These are phyloP conservation scores for Talaromyces verruculosus DNA, from an alignment of 2,329 filamentous ascomycete genomes.

Conservation along the genomic window DNA sequence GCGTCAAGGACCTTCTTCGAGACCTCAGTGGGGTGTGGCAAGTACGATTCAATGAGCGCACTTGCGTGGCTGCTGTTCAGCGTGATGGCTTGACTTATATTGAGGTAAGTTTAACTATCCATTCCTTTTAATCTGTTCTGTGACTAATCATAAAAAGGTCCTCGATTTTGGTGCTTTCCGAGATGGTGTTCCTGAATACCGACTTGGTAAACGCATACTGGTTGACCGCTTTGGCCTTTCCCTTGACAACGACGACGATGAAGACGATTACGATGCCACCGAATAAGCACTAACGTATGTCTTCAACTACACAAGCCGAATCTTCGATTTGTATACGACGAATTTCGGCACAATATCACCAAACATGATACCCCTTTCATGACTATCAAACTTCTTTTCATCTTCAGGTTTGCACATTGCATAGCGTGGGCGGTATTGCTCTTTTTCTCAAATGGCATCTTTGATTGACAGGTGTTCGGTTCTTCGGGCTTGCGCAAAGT, in stretches of 20 bases:
- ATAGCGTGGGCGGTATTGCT: conserved; percentile 40
- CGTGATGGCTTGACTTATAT: conserved; percentile 90
- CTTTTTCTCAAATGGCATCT: conserved; percentile 35
- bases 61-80: conserved; percentile 95
- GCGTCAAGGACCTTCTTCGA: conserved; percentile 86
- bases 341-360: conserved; percentile 10
- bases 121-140: conserved; percentile 21
- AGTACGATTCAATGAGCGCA: conserved; percentile 92
- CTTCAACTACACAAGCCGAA: neutral
- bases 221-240: conserved; percentile 45
- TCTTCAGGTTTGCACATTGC: conserved; percentile 31
- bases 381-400: conserved; percentile 29
- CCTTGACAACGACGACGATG: conserved; percentile 35
- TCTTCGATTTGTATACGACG: neutral
- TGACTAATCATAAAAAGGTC: conserved; percentile 59
- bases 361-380: conserved; percentile 40
- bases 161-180: conserved; percentile 94
- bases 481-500: conserved; percentile 24
- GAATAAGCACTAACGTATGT: conserved; percentile 3
- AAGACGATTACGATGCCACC: conserved; percentile 33
- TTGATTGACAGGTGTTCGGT: conserved; percentile 37
- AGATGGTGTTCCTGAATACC: conserved; percentile 75
- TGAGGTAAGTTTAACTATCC: conserved; percentile 63
- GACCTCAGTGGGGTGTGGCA: conserved; percentile 98
- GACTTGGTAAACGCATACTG: conserved; percentile 74